These are phyloP conservation scores for Rhynchospora breviuscula DNA, from an alignment of 176 grass and related monocot species.

Conservation along the genomic window DNA sequence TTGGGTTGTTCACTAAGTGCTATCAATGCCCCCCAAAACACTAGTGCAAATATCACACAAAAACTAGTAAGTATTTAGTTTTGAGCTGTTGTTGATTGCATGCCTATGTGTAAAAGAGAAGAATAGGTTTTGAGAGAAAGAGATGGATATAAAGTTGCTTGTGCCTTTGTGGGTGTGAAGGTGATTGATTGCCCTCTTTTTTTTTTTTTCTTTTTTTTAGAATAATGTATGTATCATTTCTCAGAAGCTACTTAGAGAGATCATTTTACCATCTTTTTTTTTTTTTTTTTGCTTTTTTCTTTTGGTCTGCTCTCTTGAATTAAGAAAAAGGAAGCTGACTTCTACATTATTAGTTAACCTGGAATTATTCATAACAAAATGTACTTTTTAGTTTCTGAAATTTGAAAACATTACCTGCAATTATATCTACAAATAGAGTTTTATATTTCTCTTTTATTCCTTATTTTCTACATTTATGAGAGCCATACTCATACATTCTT, in stretches of 20 bases:
- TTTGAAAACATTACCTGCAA: too few species aligned
- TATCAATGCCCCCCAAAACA: conserved; percentile 88
- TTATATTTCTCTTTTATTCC: too few species aligned
- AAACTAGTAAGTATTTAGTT: not conserved
- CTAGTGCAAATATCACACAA: conserved; percentile 19
- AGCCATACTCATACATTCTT: too few species aligned
- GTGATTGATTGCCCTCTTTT: conserved; percentile 15
- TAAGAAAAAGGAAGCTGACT: not conserved
- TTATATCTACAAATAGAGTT: too few species aligned
- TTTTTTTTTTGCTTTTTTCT: not conserved
- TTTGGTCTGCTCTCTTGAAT: not conserved
- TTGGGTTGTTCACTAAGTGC: conserved; percentile 96
- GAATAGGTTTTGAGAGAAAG: conserved; percentile 4
- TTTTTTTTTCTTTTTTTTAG: not conserved
- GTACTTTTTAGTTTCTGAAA: too few species aligned
- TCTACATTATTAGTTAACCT: not conserved
- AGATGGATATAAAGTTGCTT: not conserved
- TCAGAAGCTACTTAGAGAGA: not conserved
- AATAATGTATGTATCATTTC: conserved; percentile 13
- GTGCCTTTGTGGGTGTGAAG: conserved; percentile 17
- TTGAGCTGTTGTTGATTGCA: not conserved
- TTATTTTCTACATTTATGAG: too few species aligned
- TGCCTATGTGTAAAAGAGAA: conserved; percentile 14
- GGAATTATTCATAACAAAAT: too few species aligned
- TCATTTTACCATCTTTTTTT: not conserved